These are phyloP conservation scores for Talaromyces thailandensis DNA, from an alignment of 495 filamentous ascomycete species.

Conservation along the genomic window DNA sequence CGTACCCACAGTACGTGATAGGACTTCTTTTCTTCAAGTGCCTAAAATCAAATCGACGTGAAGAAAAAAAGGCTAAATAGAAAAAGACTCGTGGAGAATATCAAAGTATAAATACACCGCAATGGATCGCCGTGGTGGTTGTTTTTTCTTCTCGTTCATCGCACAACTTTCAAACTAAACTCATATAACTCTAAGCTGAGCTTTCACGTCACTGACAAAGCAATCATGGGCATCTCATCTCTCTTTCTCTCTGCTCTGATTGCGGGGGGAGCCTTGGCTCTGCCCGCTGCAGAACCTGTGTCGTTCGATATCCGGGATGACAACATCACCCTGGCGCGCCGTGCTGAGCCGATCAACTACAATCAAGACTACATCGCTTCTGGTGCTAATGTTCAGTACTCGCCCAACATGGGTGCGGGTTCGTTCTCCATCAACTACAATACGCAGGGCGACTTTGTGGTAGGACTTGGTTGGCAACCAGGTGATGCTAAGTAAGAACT, in stretches of 20 bases:
- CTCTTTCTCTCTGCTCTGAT: neutral
- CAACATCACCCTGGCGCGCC: neutral
- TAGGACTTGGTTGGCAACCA: constrained; percentile 54
- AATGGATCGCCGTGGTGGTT: neutral
- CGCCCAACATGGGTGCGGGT: constrained; percentile 38
- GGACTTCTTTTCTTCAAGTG: neutral
- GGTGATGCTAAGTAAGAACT: constrained; percentile 31
- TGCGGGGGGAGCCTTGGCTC: neutral
- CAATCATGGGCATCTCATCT: neutral
- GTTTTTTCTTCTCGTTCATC: neutral
- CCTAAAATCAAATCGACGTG: neutral
- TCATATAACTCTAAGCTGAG: too few species aligned
- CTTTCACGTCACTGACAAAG: too few species aligned
- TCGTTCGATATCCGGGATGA: neutral
- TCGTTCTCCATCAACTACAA: constrained; percentile 46
- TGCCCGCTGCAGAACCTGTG: neutral
- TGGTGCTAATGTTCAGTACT: constrained; percentile 40
- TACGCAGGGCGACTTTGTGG: constrained; percentile 49
- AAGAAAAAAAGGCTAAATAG: neutral
- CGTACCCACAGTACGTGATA: neutral
- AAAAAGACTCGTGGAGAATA: neutral
- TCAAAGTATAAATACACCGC: neutral
- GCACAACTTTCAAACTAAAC: neutral
- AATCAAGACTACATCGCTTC: constrained; percentile 53
- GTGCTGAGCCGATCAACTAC: constrained; percentile 35